Conservation (phyloP, 106 monocot species). For the Dendrobium nobile region DNA sequence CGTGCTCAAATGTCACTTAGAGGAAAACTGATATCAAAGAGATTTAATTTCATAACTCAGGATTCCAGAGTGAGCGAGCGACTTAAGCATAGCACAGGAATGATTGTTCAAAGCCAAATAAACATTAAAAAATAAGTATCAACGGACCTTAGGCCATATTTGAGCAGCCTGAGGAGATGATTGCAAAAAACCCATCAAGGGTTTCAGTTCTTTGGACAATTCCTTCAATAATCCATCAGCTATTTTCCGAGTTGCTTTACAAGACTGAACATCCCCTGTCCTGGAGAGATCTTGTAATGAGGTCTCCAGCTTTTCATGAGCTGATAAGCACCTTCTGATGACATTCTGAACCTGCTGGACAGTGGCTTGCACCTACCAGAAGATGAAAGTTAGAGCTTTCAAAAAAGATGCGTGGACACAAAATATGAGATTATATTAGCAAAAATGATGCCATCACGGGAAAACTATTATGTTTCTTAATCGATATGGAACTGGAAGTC, state of each 20-base stretch:
- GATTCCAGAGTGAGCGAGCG: background rate
- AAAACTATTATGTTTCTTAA: background rate
- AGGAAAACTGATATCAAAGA: background rate
- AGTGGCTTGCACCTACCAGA: conserved; percentile 61
- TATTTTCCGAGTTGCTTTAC: conserved; percentile 73
- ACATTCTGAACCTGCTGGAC: conserved; percentile 64
- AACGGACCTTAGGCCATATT: conserved; percentile 86
- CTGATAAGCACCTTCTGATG: conserved; percentile 51
- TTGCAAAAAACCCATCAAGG: conserved; percentile 56
- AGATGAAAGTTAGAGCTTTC: background rate
- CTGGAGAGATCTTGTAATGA: conserved; percentile 82
- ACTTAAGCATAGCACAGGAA: background rate
- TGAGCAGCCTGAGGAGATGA: conserved; percentile 70
- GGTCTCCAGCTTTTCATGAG: conserved; percentile 79
- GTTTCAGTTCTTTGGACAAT: conserved; percentile 70
- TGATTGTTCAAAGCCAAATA: background rate
- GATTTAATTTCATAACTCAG: background rate
- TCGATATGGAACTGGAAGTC: background rate
- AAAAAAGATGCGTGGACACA: background rate
- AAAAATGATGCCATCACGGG: background rate
- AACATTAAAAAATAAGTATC: background rate
- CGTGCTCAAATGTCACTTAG: background rate
- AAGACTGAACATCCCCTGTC: conserved; percentile 77
- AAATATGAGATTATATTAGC: background rate
- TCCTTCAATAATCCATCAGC: conserved; percentile 82